These are phyloP conservation scores for Ballota nigra DNA, from an alignment of 257 asterid species.

Conservation along the genomic window DNA sequence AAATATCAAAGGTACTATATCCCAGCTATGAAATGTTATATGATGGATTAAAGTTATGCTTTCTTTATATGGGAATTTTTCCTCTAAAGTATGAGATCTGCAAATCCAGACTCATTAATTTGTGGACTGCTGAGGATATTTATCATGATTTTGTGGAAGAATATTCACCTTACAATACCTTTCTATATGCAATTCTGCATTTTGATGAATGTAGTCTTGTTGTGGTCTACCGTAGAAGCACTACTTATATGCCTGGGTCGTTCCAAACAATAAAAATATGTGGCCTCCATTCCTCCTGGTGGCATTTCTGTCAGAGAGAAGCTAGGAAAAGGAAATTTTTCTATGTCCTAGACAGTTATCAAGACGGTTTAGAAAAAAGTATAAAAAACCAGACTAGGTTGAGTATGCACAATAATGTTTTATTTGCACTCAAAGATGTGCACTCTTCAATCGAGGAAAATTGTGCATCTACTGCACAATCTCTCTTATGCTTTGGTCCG, in stretches of 20 bases:
- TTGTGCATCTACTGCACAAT: slow-evolving; percentile 13
- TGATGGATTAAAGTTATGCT: not conserved
- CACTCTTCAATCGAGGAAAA: not conserved
- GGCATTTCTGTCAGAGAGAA: not conserved
- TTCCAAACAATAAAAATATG: not conserved
- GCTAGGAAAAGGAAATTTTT: slow-evolving; percentile 11
- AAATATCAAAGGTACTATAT: slow-evolving; percentile 10
- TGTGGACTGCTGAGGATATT: slow-evolving; percentile 7
- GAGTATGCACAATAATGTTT: not conserved
- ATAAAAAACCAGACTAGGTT: not conserved
- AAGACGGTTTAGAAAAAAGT: not conserved
- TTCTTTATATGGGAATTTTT: slow-evolving; percentile 17
- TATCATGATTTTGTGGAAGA: too few species aligned
- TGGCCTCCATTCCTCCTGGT: not conserved
- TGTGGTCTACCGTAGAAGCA: not conserved
- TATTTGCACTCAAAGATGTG: not conserved
- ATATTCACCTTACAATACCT: too few species aligned
- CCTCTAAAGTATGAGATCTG: slow-evolving; percentile 3
- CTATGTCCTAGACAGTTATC: not conserved
- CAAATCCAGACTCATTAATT: not conserved
- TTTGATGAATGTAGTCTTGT: not conserved
- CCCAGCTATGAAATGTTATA: slow-evolving; percentile 8
- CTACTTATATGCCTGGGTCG: not conserved
- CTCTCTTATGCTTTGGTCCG: slow-evolving; percentile 13
- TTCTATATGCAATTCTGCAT: too few species aligned